These are phyloP conservation scores for Kandelia obovata DNA, from an alignment of 345 rosid genomes.

Conservation along the genomic window DNA sequence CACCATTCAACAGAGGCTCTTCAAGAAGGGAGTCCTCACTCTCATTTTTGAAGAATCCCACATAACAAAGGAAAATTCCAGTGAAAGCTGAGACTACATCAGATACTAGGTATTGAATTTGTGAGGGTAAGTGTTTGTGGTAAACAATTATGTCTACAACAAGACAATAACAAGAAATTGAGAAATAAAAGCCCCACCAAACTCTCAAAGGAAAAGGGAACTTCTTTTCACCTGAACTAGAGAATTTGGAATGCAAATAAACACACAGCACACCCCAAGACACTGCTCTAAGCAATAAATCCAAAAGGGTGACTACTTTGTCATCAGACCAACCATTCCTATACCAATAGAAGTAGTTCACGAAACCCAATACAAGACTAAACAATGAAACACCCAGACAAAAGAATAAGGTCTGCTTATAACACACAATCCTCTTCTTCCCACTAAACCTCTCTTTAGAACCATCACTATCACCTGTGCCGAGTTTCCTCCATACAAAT, in stretches of 20 bases:
- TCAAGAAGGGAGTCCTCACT: constrained; percentile 31
- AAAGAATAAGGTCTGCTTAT: constrained; percentile 45
- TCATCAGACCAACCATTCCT: constrained; percentile 52
- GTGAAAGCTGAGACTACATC: constrained; percentile 47
- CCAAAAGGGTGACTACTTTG: constrained; percentile 47
- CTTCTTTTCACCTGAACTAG: constrained; percentile 25
- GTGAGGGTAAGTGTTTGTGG: constrained; percentile 24
- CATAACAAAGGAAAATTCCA: constrained; percentile 53
- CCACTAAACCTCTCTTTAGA: constrained; percentile 5
- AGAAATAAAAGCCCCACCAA: constrained; percentile 64
- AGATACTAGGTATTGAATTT: constrained; percentile 31
- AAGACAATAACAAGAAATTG: constrained; percentile 58
- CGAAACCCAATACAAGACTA: constrained; percentile 42
- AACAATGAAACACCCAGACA: constrained; percentile 50
- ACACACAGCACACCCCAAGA: constrained; percentile 58
- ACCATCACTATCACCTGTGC: background rate
- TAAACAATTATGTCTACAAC: constrained; percentile 46
- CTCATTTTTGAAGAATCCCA: constrained; percentile 41
- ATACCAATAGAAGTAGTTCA: constrained; percentile 66
- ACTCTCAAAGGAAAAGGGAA: constrained; percentile 52
- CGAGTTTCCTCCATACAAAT: constrained; percentile 7
- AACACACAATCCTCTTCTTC: constrained; percentile 20
- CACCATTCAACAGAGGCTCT: constrained; percentile 39
- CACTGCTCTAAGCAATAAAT: constrained; percentile 51
- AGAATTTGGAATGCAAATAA: constrained; percentile 29